These are phyloP conservation scores for Claviceps maximensis DNA, from an alignment of 2,329 filamentous ascomycete genomes.

Conservation along the genomic window DNA sequence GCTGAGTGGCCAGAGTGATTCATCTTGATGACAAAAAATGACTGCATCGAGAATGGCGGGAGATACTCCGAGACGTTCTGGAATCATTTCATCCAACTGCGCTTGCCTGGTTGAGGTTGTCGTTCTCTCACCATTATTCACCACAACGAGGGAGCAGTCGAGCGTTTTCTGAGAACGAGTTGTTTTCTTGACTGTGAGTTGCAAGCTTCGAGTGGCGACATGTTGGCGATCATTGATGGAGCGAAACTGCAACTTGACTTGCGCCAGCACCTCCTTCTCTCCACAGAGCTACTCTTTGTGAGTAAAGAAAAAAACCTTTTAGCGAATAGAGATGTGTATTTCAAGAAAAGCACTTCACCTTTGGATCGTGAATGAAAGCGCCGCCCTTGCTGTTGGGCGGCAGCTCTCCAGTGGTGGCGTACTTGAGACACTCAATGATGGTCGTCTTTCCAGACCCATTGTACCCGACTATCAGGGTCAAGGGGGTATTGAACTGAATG, in stretches of 20 bases:
- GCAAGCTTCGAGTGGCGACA: constrained; percentile 71
- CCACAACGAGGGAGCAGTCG: constrained; percentile 63
- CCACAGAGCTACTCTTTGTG: constrained; percentile 45
- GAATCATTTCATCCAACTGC: constrained; percentile 74
- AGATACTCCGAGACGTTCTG: constrained; percentile 77
- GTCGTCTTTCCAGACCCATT: constrained; percentile 98
- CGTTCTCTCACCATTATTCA: constrained; percentile 66
- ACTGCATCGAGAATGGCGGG: constrained; percentile 83
- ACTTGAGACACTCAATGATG: constrained; percentile 97
- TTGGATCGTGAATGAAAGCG: constrained; percentile 96
- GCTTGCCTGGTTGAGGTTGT: constrained; percentile 67
- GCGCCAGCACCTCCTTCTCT: constrained; percentile 79
- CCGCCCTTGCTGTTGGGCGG: constrained; percentile 84
- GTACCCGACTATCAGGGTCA: constrained; percentile 92
- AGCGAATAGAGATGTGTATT: no score
- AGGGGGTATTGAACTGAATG: constrained; percentile 77
- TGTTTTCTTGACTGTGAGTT: constrained; percentile 76
- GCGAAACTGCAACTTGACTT: constrained; percentile 81
- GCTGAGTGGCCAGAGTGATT: constrained; percentile 93
- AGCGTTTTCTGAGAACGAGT: constrained; percentile 67
- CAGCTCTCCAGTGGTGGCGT: constrained; percentile 87
- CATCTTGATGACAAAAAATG: constrained; percentile 98
- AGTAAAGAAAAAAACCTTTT: no score
- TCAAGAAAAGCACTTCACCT: constrained; percentile 33
- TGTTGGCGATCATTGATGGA: constrained; percentile 66